phyloP scores from a whole-genome alignment of 495 filamentous ascomycete species.

The Friedmanniomyces endolithicus region DNA sequence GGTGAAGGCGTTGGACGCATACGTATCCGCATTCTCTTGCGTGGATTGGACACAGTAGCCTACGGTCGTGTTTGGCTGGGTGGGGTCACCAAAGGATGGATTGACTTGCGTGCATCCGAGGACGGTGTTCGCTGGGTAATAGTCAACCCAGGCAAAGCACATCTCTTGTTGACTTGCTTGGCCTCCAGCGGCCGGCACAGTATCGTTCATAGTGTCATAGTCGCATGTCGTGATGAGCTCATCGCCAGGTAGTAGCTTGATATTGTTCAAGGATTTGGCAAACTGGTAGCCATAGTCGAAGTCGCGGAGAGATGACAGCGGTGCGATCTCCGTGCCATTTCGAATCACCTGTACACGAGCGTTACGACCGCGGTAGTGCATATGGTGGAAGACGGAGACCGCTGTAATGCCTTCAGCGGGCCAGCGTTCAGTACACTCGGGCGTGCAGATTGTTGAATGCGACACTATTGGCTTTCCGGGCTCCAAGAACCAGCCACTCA shows the following conservation, averaged over 20 bases:
- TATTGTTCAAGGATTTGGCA: not conserved
- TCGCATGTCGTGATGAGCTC: conserved; percentile 8
- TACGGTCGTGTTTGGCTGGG: not conserved
- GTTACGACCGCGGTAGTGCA: conserved; percentile 9
- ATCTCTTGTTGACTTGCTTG: not conserved
- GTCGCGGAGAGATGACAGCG: conserved; percentile 4
- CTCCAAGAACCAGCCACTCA: conserved; percentile 6
- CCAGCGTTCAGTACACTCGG: conserved; percentile 5
- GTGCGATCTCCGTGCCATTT: conserved; percentile 2
- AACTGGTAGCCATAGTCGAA: conserved; percentile 14
- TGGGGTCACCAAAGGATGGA: not conserved
- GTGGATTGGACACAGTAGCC: not conserved
- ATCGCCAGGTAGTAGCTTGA: conserved; percentile 7
- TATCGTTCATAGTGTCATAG: conserved; percentile 4
- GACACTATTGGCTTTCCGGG: not conserved
- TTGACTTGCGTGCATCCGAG: conserved; percentile 10
- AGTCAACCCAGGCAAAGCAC: conserved; percentile 13
- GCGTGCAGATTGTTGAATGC: conserved; percentile 7
- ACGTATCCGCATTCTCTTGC: not conserved
- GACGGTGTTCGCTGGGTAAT: conserved; percentile 4
- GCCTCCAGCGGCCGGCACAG: conserved; percentile 2
- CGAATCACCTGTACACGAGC: conserved; percentile 6
- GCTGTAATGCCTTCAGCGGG: conserved; percentile 8
- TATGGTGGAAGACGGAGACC: conserved; percentile 3
- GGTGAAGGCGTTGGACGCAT: not conserved